These are phyloP conservation scores for Punica granatum DNA, from an alignment of 345 rosid species.

Conservation along the genomic window DNA sequence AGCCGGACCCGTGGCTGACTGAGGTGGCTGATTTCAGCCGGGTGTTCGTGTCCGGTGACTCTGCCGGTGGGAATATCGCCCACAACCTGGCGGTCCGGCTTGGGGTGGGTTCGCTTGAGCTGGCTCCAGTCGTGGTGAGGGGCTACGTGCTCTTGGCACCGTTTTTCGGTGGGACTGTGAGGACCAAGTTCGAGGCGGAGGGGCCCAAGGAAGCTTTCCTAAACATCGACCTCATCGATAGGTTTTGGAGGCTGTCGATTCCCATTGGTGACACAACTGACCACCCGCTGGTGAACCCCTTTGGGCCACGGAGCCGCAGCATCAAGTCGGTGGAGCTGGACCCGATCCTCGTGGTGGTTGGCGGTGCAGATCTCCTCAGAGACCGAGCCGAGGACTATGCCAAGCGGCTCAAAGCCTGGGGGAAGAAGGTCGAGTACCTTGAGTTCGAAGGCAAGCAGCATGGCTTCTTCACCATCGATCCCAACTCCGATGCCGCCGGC, in stretches of 20 bases:
- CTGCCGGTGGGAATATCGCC: constrained; percentile 54
- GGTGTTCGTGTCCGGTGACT: constrained; percentile 50
- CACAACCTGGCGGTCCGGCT: constrained; percentile 45
- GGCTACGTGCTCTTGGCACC: constrained; percentile 51
- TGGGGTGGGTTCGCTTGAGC: constrained; percentile 26
- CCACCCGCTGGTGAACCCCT: constrained; percentile 55
- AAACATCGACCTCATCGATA: constrained; percentile 51
- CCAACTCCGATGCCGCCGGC: constrained; percentile 29
- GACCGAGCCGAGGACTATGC: constrained; percentile 43
- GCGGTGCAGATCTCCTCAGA: constrained; percentile 45
- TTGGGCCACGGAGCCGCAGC: constrained; percentile 32
- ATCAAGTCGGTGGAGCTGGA: constrained; percentile 28
- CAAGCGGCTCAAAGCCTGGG: constrained; percentile 24
- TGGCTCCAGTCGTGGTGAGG: constrained; percentile 38
- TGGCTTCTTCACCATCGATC: constrained; percentile 54
- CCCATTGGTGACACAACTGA: constrained; percentile 46
- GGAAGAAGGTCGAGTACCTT: constrained; percentile 40
- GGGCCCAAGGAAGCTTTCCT: constrained; percentile 56
- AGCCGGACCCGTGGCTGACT: constrained; percentile 33
- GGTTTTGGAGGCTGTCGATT: constrained; percentile 56
- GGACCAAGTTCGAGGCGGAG: constrained; percentile 42
- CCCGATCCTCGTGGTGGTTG: constrained; percentile 42
- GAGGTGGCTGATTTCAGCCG: constrained; percentile 38
- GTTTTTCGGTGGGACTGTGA: constrained; percentile 44
- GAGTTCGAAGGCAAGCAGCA: constrained; percentile 49